Base-by-base conservation (phyloP, 2,329 filamentous ascomycete genomes). In the Colletotrichum cordylinicola region DNA sequence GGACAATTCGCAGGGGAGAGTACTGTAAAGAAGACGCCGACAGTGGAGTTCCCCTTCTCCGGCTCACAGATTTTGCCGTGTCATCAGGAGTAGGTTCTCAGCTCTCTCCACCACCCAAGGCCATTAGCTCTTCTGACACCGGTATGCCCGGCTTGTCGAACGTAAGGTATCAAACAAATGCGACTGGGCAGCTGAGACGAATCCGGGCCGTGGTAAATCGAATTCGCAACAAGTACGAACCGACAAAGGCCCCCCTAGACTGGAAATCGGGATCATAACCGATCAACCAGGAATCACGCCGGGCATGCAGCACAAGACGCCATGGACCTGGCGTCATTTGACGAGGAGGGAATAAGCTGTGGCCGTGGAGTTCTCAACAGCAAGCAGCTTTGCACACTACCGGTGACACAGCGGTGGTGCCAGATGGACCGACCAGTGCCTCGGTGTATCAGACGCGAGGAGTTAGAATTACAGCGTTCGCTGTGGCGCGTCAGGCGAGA, bases 391-490 rank as follows among this genome's bases (percentile, higher is more conserved):
- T 69, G 58, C 18, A 67, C 62, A 72, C 64, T 60, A 27, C 48
- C 64, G 43, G 70, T 76, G 74, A 66, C 37, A 65, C 70, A 74
- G 27, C n/a, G 43, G 70, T 65, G 48, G 70, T 68, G 70, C 58
- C 64, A 76, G 74, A 76, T 52, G 31, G 70, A 52, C 70, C 74
- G 70, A 71, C 64, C 58, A 31, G 58, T 69, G 58, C 69, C 60
- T 56, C 69, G 69, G 73, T 60, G 70, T 72, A 48, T 48, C 74
- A 74, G 70, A 74, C 64, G 67, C 31, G 58, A 52, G 43, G 24
- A 62, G 37, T 33, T 35, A 60, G 37, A 55, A 35, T 21, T 21
- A 24, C 27, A 61, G 55, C 18, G 64, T 52, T 52, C 62, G 24
- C 52, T 21, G n/a, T 35, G 29, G 58, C 37, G 56, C 33, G 48